These are phyloP conservation scores for Thinopyrum elongatum DNA, from an alignment of 176 grass and related monocot species.

Conservation along the genomic window DNA sequence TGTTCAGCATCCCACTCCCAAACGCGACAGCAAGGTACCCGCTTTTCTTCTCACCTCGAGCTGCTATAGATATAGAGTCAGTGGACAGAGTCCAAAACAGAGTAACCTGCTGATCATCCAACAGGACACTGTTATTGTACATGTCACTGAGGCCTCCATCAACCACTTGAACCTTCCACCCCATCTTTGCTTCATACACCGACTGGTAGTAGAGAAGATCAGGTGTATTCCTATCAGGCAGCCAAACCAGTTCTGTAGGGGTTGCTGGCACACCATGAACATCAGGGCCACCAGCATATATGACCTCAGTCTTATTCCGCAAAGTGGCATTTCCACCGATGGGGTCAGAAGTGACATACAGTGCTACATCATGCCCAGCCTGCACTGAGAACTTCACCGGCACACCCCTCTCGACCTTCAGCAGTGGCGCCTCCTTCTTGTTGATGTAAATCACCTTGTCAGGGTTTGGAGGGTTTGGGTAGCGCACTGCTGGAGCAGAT, in stretches of 20 bases:
- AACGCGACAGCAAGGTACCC: conserved; percentile 81
- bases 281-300: conserved; percentile 89
- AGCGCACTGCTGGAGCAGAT: conserved; percentile 67
- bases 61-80: conserved; percentile 74
- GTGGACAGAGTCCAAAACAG: conserved; percentile 71
- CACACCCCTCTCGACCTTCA: conserved; percentile 92
- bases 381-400: conserved; percentile 85
- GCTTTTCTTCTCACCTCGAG: conserved; percentile 64
- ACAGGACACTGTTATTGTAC: conserved; percentile 69
- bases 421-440: conserved; percentile 88
- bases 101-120: conserved; percentile 77
- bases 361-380: conserved; percentile 87
- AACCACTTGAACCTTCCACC: conserved; percentile 92
- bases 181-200: conserved; percentile 79
- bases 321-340: conserved; percentile 90
- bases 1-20: conserved; percentile 65
- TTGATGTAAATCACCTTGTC: conserved; percentile 93
- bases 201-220: conserved; percentile 95
- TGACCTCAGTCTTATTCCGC: conserved; percentile 77
- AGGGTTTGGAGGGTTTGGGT: conserved; percentile 91
- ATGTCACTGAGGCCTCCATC: conserved; percentile 90
- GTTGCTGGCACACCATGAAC: conserved; percentile 83
- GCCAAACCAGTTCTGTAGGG: conserved; percentile 74
- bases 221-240: conserved; percentile 89
- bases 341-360: conserved; percentile 81